Conservation (phyloP, 225 moss, liverwort and hornwort genomes). For the Thuidium tamariscinum region DNA sequence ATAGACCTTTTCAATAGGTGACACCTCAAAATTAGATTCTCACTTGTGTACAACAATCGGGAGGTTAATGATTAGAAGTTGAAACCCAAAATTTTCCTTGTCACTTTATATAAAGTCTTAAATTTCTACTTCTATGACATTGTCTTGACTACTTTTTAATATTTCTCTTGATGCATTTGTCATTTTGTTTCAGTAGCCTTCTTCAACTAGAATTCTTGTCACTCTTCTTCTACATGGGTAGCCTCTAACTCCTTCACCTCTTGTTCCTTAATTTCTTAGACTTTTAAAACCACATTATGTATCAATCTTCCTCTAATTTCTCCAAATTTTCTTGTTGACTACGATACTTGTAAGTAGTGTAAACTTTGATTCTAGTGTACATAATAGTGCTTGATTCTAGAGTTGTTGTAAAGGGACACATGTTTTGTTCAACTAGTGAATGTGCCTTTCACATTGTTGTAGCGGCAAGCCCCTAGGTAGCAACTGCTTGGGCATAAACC, state of each 20-base stretch:
- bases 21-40: accelerated
- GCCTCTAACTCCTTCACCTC: neutral
- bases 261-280: accelerated
- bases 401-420: accelerated
- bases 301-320: neutral
- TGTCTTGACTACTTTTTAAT: accelerated
- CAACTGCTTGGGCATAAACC: accelerated
- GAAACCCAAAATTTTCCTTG: too few species aligned
- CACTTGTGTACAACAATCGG: accelerated
- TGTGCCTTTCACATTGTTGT: accelerated
- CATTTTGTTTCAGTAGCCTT: accelerated
- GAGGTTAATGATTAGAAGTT: neutral
- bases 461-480: accelerated
- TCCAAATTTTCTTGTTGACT: neutral
- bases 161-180: accelerated
- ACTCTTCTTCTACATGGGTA: accelerated
- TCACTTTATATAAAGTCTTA: accelerated
- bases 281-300: neutral
- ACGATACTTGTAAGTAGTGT: accelerated
- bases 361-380: accelerated
- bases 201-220: accelerated
- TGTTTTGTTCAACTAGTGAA: neutral
- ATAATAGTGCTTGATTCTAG: accelerated
- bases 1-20: accelerated
- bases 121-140: accelerated